Conservation (phyloP, 2,329 filamentous ascomycete species). For the Gnomoniopsis smithogilvyi region DNA sequence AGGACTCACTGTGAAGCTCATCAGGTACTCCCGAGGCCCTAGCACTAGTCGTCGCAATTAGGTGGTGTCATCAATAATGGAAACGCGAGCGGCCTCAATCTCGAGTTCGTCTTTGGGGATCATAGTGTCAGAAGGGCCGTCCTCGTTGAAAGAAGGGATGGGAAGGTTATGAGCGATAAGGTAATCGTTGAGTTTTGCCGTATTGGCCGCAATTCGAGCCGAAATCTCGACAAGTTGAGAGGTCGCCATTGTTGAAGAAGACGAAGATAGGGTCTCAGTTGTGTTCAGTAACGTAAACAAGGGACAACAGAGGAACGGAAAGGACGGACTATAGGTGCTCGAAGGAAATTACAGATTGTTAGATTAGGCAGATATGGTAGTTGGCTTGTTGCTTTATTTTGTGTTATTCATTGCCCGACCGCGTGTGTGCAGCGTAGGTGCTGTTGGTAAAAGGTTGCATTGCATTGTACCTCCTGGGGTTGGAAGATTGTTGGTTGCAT, state of each 20-base stretch:
- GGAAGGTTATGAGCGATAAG: conserved; percentile 13
- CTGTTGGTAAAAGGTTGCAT: too few relatives aligned
- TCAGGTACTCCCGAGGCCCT: conserved; percentile 23
- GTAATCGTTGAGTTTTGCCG: neutral
- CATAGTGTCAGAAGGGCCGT: conserved; percentile 15
- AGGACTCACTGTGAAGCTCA: conserved; percentile 17
- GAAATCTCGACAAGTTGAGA: neutral
- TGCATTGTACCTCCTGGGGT: too few relatives aligned
- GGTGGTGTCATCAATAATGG: conserved; percentile 22
- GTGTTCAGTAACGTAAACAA: too few relatives aligned
- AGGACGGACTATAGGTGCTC: too few relatives aligned
- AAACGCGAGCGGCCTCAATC: conserved; percentile 17
- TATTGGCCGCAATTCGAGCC: neutral
- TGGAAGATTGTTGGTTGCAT: too few relatives aligned
- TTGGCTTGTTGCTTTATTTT: too few relatives aligned
- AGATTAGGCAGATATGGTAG: too few relatives aligned
- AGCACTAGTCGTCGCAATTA: conserved; percentile 22
- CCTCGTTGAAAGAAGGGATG: conserved; percentile 20
- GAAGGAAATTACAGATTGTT: too few relatives aligned
- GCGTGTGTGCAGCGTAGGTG: too few relatives aligned
- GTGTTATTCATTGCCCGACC: too few relatives aligned
- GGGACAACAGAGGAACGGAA: too few relatives aligned
- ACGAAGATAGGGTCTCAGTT: neutral
- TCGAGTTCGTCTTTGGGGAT: conserved; percentile 16
- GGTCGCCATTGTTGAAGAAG: neutral